These are phyloP conservation scores for Pilasporangium apinafurcum DNA, from an alignment of 352 stramenopile genomes.

Conservation along the genomic window DNA sequence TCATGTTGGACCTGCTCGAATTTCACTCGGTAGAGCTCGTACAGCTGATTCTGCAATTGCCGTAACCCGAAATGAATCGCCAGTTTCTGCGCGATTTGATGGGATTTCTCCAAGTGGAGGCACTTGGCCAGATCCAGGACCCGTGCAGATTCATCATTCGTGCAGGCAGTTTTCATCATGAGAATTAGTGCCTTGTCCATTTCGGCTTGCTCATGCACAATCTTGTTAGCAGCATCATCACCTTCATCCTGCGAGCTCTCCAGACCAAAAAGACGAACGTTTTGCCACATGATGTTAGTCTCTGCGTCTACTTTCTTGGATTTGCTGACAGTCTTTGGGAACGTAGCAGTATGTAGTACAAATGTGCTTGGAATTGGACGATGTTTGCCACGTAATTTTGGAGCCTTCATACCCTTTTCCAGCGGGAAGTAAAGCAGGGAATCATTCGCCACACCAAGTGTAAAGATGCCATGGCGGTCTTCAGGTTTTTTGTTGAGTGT, in stretches of 20 bases:
- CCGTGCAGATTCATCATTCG: constrained; percentile 53
- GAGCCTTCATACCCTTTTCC: constrained; percentile 27
- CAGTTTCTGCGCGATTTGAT: constrained; percentile 80
- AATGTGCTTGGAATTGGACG: constrained; percentile 73
- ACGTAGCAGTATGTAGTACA: constrained; percentile 37
- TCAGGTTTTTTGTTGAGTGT: constrained; percentile 47
- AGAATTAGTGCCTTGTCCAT: constrained; percentile 83
- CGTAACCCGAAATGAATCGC: constrained; percentile 74
- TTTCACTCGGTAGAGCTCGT: constrained; percentile 58
- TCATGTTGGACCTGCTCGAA: constrained; percentile 35
- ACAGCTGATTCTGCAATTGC: constrained; percentile 64
- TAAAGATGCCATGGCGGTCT: constrained; percentile 53
- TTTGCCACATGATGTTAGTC: constrained; percentile 63
- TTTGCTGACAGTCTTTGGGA: constrained; percentile 32
- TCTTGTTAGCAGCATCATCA: constrained; percentile 17
- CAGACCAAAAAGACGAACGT: constrained; percentile 38
- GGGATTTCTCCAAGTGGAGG: constrained; percentile 74
- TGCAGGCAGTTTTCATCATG: constrained; percentile 78
- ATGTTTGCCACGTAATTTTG: constrained; percentile 59
- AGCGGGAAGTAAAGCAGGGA: constrained; percentile 71
- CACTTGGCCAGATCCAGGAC: constrained; percentile 79
- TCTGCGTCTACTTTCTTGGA: constrained; percentile 20
- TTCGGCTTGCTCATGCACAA: constrained; percentile 63
- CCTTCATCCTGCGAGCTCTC: constrained; percentile 10
- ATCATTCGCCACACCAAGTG: constrained; percentile 66